phyloP scores from a whole-genome alignment of 192 early-diverging fungal genomes.

The Coemansia sp. region DNA sequence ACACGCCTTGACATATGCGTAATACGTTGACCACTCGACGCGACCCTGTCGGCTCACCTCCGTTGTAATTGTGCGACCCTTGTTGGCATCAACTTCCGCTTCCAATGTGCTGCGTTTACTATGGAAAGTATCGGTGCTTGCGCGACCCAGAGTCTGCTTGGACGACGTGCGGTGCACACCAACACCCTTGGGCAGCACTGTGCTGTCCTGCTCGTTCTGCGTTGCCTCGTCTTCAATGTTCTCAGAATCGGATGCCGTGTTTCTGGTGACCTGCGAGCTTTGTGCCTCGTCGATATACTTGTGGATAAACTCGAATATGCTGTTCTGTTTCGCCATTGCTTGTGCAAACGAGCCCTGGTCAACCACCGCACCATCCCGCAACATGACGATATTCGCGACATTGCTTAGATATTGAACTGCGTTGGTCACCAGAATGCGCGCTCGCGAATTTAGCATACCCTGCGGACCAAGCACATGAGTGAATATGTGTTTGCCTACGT shows the following conservation, averaged over 20 bases:
- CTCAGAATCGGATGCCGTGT: background rate
- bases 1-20: background rate
- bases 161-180: background rate
- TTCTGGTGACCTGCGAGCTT: too few relatives aligned
- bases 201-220: too few relatives aligned
- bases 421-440: slow-evolving; percentile 61
- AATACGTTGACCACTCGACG: background rate
- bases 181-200: background rate
- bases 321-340: background rate
- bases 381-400: slow-evolving; percentile 48
- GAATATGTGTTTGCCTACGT: slow-evolving; percentile 61
- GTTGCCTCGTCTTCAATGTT: background rate
- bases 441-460: slow-evolving; percentile 47
- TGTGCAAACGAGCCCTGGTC: background rate
- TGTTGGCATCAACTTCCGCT: background rate
- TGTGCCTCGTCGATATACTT: background rate
- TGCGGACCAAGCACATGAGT: slow-evolving; percentile 51
- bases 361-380: slow-evolving; percentile 15
- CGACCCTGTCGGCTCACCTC: background rate
- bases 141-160: background rate
- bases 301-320: slow-evolving; percentile 8
- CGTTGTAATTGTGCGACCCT: background rate
- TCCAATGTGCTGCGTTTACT: background rate
- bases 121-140: background rate
- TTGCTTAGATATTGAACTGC: slow-evolving; percentile 53